Evolutionary conservation across 2,329 filamentous ascomycete genomes (phyloP).

Genomic region (Trichoderma afroharzianum): DNA sequence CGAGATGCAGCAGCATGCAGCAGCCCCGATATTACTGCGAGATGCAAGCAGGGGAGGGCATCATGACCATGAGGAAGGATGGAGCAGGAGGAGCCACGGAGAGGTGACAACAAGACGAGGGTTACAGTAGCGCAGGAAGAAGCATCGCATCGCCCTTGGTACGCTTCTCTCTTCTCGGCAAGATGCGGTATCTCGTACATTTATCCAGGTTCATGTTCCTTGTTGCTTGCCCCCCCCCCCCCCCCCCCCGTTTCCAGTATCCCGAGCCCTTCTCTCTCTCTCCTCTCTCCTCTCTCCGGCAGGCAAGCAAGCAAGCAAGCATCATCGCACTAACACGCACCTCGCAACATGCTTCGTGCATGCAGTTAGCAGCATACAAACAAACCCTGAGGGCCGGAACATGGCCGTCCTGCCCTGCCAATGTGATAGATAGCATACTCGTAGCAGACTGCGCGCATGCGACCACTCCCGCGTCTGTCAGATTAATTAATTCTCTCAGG

Average conservation of each 20-base stretch:
- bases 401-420: not conserved
- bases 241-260: not conserved
- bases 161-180: not conserved
- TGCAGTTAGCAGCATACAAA: not conserved
- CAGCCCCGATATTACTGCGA: constrained; percentile 8
- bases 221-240: not conserved
- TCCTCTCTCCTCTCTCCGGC: not conserved
- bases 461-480: constrained; percentile 1
- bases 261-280: not conserved
- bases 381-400: not conserved
- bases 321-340: not conserved
- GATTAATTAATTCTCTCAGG: not conserved
- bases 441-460: not conserved
- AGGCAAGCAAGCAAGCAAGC: not conserved
- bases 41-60: not conserved
- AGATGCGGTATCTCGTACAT: not conserved
- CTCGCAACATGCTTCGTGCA: not conserved
- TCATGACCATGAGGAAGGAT: not conserved
- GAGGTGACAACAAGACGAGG: too few species aligned
- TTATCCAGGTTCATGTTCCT: not conserved
- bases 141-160: not conserved
- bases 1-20: constrained; percentile 4
- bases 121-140: not conserved
- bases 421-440: not conserved
- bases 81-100: too few species aligned